Evolutionary conservation across 257 asterid genomes (phyloP), one percentile per base, ranked within the genome.

Genomic region (Oldenlandia corymbosa): DNA sequence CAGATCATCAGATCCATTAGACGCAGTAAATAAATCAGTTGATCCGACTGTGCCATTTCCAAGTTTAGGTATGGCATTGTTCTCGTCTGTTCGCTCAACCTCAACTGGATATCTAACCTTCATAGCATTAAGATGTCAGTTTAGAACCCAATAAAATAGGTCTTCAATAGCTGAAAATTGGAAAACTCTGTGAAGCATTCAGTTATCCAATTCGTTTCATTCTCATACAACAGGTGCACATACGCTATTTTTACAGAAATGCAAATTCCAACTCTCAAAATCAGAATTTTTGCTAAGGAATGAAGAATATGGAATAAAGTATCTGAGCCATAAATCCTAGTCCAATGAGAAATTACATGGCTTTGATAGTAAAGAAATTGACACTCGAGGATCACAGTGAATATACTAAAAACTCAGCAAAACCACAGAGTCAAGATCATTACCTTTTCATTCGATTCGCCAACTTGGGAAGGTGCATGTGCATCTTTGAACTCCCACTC

Each of bases 401-500:
- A 63, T 60, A 28, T 17, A 54, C n/a, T 39, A 18, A n/a, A 13
- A 18, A 31, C 23, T 57, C 13, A 32, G 45, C 48, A 20, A 60
- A 55, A 42, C 60, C 28, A 49, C 34, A 7, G 37, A 50, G 26
- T 28, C n/a, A 61, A 65, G 45, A 52, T 28, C 11, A 26, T 69
- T 75, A 87, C 95, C 85, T 73, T 67, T 67, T 63, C 73, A 28
- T 73, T 65, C 58, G 52, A 69, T 64, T 71, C 67, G 54, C 46
- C 77, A 57, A 60, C 58, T 64, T 56, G 50, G 20, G 64, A 37
- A 34, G 76, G 86, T 45, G 85, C 70, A 66, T 46, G 36, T 58
- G 94, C 94, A 55, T 77, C 89, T 85, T 85, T 75, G 80, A 85
- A 85, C 54, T 85, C 91, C 94, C 96, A 85, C 54, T 85, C 91